Percentiles rank a stretch among this genome's conserved stretches.
These are phyloP conservation scores for Phytopythium boreale DNA, from an alignment of 352 stramenopile species.

Conservation along the genomic window DNA sequence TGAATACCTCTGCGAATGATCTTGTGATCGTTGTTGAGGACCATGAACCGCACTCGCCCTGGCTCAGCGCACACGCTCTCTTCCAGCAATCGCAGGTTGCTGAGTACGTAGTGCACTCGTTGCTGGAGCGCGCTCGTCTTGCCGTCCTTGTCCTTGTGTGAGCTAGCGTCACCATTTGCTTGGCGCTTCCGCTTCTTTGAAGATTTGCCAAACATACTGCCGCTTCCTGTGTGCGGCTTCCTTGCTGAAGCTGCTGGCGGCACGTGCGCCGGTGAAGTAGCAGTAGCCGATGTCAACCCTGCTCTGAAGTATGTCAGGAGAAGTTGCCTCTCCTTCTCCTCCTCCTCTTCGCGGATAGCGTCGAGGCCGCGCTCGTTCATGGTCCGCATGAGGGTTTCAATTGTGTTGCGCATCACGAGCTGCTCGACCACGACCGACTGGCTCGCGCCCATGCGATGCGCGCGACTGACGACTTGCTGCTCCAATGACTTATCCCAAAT, in stretches of 20 bases:
- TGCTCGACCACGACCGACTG: conserved; percentile 92
- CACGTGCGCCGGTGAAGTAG: not conserved
- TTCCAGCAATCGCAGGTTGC: conserved; percentile 41
- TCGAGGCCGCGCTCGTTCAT: conserved; percentile 27
- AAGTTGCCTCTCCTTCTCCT: not conserved
- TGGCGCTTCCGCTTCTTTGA: conserved; percentile 35
- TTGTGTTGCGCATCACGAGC: conserved; percentile 82
- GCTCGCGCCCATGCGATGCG: conserved; percentile 94
- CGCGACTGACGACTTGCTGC: conserved; percentile 94
- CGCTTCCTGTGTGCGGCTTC: not conserved
- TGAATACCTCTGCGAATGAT: conserved; percentile 39
- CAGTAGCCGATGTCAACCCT: not conserved
- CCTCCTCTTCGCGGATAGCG: not conserved
- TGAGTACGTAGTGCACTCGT: conserved; percentile 46
- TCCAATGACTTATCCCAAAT: conserved; percentile 96
- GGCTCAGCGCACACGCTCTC: conserved; percentile 34
- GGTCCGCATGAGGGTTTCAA: conserved; percentile 75
- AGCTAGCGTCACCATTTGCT: not conserved
- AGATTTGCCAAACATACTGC: not conserved
- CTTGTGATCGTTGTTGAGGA: conserved; percentile 32
- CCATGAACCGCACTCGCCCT: conserved; percentile 43
- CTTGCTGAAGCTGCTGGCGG: not conserved
- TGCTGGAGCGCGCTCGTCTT: conserved; percentile 40
- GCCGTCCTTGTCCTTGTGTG: conserved; percentile 21
- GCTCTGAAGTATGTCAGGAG: not conserved